Evolutionary conservation across 2,329 filamentous ascomycete genomes (phyloP).

Genomic region (Pseudocercospora fijiensis): DNA sequence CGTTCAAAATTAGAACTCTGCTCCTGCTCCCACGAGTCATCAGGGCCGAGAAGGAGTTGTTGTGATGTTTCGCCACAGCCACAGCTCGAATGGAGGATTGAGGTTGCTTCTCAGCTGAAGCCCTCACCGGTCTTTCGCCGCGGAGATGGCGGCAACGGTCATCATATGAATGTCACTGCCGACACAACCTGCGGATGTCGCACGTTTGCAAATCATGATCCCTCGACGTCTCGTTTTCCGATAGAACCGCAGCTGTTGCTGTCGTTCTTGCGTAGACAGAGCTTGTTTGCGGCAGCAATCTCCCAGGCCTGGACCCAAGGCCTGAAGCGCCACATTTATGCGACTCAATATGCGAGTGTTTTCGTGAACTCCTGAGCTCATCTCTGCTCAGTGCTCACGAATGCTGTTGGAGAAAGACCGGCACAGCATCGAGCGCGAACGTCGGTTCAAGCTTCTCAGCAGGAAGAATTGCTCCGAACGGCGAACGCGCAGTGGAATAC

Average conservation of each 20-base stretch:
- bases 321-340: not conserved
- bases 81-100: not conserved
- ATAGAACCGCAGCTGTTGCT: not conserved
- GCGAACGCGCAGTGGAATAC: not conserved
- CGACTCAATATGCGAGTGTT: not conserved
- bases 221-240: conserved; percentile 1
- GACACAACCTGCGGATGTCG: not conserved
- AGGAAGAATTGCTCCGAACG: not conserved
- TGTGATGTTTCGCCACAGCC: not conserved
- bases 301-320: not conserved
- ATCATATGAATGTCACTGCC: not conserved
- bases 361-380: not conserved
- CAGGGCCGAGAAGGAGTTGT: not conserved
- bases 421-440: not conserved
- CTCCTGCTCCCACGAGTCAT: not conserved
- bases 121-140: not conserved
- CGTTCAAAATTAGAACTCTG: not conserved
- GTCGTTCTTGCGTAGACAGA: not conserved
- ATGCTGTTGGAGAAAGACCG: not conserved
- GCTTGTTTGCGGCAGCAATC: not conserved
- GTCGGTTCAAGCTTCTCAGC: not conserved
- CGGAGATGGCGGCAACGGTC: not conserved
- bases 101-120: not conserved
- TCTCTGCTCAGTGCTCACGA: not conserved
- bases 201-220: conserved; percentile 3